Evolutionary conservation across 345 rosid genomes (phyloP), one percentile per base, ranked within the genome.

Genomic region (Geranium rotundifolium): DNA sequence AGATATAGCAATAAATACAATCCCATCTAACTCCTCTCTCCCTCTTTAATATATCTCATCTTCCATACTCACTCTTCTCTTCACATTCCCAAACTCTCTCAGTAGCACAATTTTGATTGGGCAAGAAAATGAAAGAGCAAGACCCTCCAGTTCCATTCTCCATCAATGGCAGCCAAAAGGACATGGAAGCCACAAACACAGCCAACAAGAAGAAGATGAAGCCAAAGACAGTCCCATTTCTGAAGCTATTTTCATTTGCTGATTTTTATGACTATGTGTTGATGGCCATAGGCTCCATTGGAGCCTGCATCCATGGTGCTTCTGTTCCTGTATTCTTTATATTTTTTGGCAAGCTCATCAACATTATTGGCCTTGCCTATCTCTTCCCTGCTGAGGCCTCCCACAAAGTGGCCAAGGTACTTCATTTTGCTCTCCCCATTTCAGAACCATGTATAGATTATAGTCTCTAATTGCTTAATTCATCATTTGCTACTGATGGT

Each of bases 241-340:
- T 86, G 5, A 93, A 93, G 64, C 69, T 93, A 8, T 93, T 93
- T 72, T 68, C 84, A 3, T 93, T 88, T 64, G 97, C 99, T 0
- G 99, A 93, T 64, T 80, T 56, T n/a, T 83, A 88, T 61, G 99
- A 93, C 59, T 80, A 63, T 61, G 74, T 90, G 56, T 67, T 93
- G 13, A 93, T 93, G 99, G 72, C 67, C 14, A 27, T 90, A 13
- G 99, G 99, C 60, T 93, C 99, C n/a, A 63, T 93, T 17, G 97
- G 92, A 17, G 99, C 97, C 10, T 76, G 82, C 63, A 49, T 81
- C 72, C 99, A 93, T 64, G 99, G 99, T 1, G 95, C 85, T 66
- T 93, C 99, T 0, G 97, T 93, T 6, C 99, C 99, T 0, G 73
- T 93, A 15, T 93, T 93, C 79, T 93, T 93, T 81, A 86, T 90